These are phyloP conservation scores for Starmerella kuoi DNA, from an alignment of 805 yeast species.

Conservation along the genomic window DNA sequence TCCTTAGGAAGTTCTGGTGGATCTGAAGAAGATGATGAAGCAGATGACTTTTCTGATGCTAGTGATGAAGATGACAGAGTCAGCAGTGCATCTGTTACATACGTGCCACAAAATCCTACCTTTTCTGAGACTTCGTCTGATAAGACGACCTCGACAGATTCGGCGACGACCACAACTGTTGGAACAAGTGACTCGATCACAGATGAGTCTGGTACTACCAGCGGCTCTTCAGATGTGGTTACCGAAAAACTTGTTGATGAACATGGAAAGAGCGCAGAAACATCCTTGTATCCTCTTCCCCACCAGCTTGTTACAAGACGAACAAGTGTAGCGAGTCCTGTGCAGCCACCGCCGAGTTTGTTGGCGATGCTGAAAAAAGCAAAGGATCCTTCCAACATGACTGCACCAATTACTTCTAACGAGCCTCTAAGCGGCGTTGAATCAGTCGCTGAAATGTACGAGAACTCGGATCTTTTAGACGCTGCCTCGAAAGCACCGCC, in stretches of 20 bases:
- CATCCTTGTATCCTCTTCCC: constrained; percentile 56
- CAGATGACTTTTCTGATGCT: constrained; percentile 17
- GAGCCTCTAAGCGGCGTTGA: constrained; percentile 83
- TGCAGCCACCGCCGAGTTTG: constrained; percentile 67
- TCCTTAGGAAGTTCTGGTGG: not conserved
- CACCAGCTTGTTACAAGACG: constrained; percentile 38
- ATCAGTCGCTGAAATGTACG: constrained; percentile 65
- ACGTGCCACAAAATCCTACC: constrained; percentile 6
- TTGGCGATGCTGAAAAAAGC: constrained; percentile 71
- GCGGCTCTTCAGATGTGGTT: not conserved
- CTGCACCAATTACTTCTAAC: constrained; percentile 90
- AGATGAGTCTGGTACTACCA: not conserved
- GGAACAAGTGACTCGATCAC: not conserved
- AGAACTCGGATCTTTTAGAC: constrained; percentile 56
- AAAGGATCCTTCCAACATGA: constrained; percentile 55
- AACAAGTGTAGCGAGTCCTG: constrained; percentile 41
- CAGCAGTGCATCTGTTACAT: constrained; percentile 1
- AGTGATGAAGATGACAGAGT: constrained; percentile 13
- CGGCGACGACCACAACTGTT: not conserved
- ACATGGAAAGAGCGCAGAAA: constrained; percentile 16
- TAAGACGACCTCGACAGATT: not conserved
- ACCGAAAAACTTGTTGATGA: not conserved
- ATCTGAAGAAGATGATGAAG: constrained; percentile 11
- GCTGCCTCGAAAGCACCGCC: constrained; percentile 42
- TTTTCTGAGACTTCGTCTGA: not conserved